A percentile compares a stretch with the other conserved stretches of the same genome.
These are phyloP conservation scores for Phytophthora tubulina DNA, from an alignment of 352 stramenopile genomes.

Conservation along the genomic window DNA sequence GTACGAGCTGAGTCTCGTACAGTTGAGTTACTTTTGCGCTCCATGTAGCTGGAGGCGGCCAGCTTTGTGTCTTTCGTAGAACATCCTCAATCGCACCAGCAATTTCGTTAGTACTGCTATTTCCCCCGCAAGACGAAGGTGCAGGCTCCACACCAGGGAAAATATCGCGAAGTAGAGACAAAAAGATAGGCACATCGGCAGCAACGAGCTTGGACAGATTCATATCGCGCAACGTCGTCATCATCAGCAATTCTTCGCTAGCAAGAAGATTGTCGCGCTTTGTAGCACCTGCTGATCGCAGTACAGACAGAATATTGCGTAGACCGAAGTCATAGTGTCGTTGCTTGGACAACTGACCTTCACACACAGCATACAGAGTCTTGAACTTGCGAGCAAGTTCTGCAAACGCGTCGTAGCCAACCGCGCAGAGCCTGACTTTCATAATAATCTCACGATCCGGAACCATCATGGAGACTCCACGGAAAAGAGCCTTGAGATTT, in stretches of 20 bases:
- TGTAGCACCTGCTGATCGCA: constrained; percentile 95
- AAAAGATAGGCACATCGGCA: constrained; percentile 93
- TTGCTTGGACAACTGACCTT: constrained; percentile 94
- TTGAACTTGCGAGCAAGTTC: constrained; percentile 97
- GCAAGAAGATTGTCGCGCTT: constrained; percentile 95
- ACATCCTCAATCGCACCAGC: constrained; percentile 72
- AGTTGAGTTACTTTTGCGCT: constrained; percentile 93
- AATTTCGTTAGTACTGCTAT: constrained; percentile 79
- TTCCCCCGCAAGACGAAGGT: constrained; percentile 30
- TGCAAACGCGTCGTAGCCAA: constrained; percentile 92
- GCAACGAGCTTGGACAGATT: constrained; percentile 95
- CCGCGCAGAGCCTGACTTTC: constrained; percentile 94
- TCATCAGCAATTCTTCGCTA: constrained; percentile 94
- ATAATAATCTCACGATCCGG: constrained; percentile 98
- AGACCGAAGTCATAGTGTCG: constrained; percentile 95
- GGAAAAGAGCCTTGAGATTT: constrained; percentile 94
- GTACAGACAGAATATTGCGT: constrained; percentile 95
- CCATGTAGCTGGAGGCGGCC: constrained; percentile 63
- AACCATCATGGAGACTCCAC: constrained; percentile 97
- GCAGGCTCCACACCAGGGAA: constrained; percentile 77
- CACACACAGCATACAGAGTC: constrained; percentile 95
- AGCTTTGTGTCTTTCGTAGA: constrained; percentile 58
- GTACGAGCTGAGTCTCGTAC: constrained; percentile 94
- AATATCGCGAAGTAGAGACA: constrained; percentile 90
- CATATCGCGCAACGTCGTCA: constrained; percentile 95